A percentile compares a stretch with the other conserved stretches of the same genome.
Evolutionary conservation across 1,284 basidiomycete species (phyloP).

Genomic region (Cutaneotrichosporon sp.): DNA sequence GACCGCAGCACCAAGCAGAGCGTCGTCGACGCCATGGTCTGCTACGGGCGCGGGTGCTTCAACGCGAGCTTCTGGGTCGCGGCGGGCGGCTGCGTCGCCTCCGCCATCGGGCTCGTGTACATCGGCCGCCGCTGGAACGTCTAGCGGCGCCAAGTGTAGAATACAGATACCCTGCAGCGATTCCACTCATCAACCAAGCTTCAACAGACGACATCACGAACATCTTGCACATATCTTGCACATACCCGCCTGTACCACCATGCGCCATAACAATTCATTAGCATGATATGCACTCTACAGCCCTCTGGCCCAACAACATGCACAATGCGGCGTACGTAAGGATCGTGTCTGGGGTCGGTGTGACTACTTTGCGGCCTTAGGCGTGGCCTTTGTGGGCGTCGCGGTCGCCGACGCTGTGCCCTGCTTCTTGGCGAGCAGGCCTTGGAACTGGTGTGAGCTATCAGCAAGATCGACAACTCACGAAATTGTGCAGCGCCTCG

Average conservation of each 20-base stretch:
- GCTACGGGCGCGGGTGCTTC: conserved; percentile 51
- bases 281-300: conserved; percentile 9
- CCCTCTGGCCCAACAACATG: not conserved
- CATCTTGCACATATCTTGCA: not conserved
- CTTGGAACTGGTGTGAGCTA: conserved; percentile 45
- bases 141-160: conserved; percentile 19
- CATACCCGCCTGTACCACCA: not conserved
- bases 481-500: conserved; percentile 54
- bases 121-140: conserved; percentile 49
- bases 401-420: conserved; percentile 7
- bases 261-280: conserved; percentile 4
- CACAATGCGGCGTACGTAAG: conserved; percentile 1
- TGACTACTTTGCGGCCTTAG: conserved; percentile 20
- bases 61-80: conserved; percentile 42
- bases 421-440: conserved; percentile 38
- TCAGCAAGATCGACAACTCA: too few species aligned
- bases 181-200: not conserved
- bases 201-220: conserved; percentile 2
- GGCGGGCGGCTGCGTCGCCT: conserved; percentile 37
- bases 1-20: conserved; percentile 36
- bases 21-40: conserved; percentile 28
- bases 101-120: conserved; percentile 38
- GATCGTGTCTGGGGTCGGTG: too few species aligned
- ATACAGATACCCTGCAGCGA: not conserved
- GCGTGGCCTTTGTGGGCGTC: conserved; percentile 26